Conservation (phyloP, 1,284 basidiomycete species). For the Cystobasidium slooffiae region DNA sequence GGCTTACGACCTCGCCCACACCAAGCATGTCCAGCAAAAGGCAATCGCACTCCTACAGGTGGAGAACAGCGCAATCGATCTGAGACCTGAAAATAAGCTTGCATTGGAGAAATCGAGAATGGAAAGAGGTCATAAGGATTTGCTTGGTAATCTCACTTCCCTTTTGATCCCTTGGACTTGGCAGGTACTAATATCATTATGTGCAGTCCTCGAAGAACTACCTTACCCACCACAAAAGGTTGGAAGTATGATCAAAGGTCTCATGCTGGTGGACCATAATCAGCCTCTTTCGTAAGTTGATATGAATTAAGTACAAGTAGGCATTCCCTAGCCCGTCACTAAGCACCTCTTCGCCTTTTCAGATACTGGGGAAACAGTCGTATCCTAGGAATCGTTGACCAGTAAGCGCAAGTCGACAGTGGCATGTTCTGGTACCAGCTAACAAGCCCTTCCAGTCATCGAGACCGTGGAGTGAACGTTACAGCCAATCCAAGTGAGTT, state of each 20-base stretch:
- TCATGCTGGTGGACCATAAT: constrained; percentile 55
- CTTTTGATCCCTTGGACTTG: not conserved
- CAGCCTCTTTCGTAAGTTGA: constrained; percentile 45
- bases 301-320: not conserved
- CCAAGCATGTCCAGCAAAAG: constrained; percentile 36
- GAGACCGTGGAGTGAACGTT: constrained; percentile 25
- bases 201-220: constrained; percentile 53
- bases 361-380: constrained; percentile 46
- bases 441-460: not conserved
- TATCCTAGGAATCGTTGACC: constrained; percentile 53
- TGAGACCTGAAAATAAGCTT: constrained; percentile 54
- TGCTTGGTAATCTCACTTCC: constrained; percentile 48
- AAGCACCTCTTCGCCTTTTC: not conserved
- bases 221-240: constrained; percentile 50
- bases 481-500: constrained; percentile 20
- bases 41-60: constrained; percentile 54
- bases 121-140: constrained; percentile 54
- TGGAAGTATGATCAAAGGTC: constrained; percentile 49
- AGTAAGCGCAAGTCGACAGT: constrained; percentile 30
- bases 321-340: not conserved
- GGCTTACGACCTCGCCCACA: constrained; percentile 55
- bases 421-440: not conserved
- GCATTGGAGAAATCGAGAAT: constrained; percentile 53
- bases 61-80: constrained; percentile 53
- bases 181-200: not conserved